Evolutionary conservation across 108 stramenopile species (phyloP), one percentile per base, ranked within the genome.

Genomic region (Craspedostauros australis): DNA sequence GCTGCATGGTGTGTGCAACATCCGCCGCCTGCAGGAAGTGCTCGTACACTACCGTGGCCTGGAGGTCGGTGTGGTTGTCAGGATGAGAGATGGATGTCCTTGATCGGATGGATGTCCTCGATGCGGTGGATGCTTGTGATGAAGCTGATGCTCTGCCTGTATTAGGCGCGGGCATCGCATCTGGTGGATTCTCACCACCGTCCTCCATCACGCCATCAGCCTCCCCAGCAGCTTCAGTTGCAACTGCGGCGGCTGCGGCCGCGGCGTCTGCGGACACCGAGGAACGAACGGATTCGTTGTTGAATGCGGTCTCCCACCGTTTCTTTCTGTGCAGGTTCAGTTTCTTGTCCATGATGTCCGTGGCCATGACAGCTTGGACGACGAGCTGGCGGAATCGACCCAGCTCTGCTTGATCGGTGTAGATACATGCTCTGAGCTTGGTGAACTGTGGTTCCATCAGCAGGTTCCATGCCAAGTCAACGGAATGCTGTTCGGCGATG

Each of bases 231-330:
- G n/a, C n/a, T n/a, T n/a, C n/a, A n/a, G n/a, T n/a, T n/a, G n/a
- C n/a, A n/a, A n/a, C n/a, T n/a, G n/a, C n/a, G n/a, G n/a, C n/a
- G n/a, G n/a, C n/a, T n/a, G n/a, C n/a, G n/a, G n/a, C n/a, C n/a
- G n/a, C 11, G 12, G 34, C 12, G 34, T 12, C 12, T 36, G 34
- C 11, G 11, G 34, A 12, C 12, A 12, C 11, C 12, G 34, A 43
- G 19, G 5, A 5, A 7, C 22, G 41, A 11, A n/a, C n/a, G n/a
- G n/a, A n/a, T n/a, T 43, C 5, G 6, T 5, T 5, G 20, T 42
- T 29, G 36, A 68, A 68, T 8, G 67, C 67, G 15, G 52, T 56
- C 15, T 62, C 32, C 67, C 67, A 68, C 3, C 67, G 51, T 8
- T 31, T 34, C 29, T 60, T 62, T 1, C 49, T 51, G 2, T 25